Evolutionary conservation across 352 stramenopile species (phyloP), one percentile per base, ranked within the genome.

Genomic region (Saprolegnia parasitica): DNA sequence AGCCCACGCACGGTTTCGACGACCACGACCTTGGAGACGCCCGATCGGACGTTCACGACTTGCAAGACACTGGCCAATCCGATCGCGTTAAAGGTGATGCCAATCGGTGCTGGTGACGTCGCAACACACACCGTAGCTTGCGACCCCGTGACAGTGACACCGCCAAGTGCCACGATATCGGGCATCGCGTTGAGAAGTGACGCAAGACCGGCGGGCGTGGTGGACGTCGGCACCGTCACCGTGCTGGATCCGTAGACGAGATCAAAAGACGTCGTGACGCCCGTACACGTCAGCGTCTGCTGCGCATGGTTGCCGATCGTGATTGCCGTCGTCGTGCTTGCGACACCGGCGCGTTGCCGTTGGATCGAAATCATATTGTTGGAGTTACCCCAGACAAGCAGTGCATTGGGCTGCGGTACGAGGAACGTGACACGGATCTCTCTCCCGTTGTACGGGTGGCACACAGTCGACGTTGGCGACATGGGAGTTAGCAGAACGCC

Each of bases 381-480:
- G 3, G 81, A 87, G 0, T 46, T 39, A 0, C 72, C 82, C 86
- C 86, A 94, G 4, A 54, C 40, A 4, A 93, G 65, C 47, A 94
- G 23, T 8, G 68, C 39, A 5, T 82, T 74, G 46, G 91, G 82
- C 0, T 46, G 49, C 1, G 83, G 81, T 0, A 75, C 76, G 40
- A 84, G 76, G 72, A 92, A 94, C n/a, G 89, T 77, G 49, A 94
- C 83, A 23, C 80, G 71, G 11, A 93, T 74, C 4, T 50, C 46
- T 4, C 32, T 62, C 0, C 77, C 64, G 15, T 75, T 81, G 6
- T 73, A 72, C 1, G 89, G 71, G 56, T 80, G 89, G 52, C 86
- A 94, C 10, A 94, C 81, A 24, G 61, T 57, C 5, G 74, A 71
- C 4, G 71, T 68, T 29, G 60, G 23, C 3, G 58, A 68, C 16